Evolutionary conservation across 805 yeast species (phyloP).

Genomic region (Candida xyloterini): DNA sequence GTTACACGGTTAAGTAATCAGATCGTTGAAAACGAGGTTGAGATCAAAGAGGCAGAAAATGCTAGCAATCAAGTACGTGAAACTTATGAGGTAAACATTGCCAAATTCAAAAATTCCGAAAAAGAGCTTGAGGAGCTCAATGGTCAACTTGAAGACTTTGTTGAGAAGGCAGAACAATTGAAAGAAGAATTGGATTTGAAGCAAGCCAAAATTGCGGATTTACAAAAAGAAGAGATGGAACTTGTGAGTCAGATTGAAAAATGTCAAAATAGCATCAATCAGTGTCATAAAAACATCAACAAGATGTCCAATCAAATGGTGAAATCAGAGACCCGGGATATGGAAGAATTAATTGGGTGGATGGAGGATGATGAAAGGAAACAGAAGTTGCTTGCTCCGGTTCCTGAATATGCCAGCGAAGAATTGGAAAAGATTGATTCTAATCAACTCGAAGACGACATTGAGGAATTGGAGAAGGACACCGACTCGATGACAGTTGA

Average conservation of each 20-base stretch:
- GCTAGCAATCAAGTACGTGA: conserved; percentile 36
- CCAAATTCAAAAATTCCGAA: conserved; percentile 33
- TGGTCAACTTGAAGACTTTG: conserved; percentile 36
- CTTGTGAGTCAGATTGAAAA: conserved; percentile 62
- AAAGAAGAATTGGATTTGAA: conserved; percentile 41
- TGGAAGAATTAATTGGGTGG: conserved; percentile 50
- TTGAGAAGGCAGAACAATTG: conserved; percentile 39
- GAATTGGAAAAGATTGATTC: conserved; percentile 49
- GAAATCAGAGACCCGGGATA: conserved; percentile 51
- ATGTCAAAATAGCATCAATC: conserved; percentile 38
- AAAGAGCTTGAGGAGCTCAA: conserved; percentile 30
- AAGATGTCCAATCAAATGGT: conserved; percentile 40
- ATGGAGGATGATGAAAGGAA: conserved; percentile 35
- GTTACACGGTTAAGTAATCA: conserved; percentile 51
- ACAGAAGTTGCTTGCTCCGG: conserved; percentile 17
- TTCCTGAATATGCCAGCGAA: conserved; percentile 37
- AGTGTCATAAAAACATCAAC: conserved; percentile 39
- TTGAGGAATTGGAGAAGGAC: conserved; percentile 52
- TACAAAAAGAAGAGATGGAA: conserved; percentile 66
- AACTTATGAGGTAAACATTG: conserved; percentile 26
- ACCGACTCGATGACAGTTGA: conserved; percentile 61
- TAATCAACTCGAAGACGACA: conserved; percentile 47
- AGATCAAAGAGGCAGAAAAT: conserved; percentile 35
- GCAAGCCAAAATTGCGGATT: conserved; percentile 46
- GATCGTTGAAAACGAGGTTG: conserved; percentile 45